These are phyloP conservation scores for Dactylellina parvicollis DNA, from an alignment of 2,329 filamentous ascomycete genomes.

Conservation along the genomic window DNA sequence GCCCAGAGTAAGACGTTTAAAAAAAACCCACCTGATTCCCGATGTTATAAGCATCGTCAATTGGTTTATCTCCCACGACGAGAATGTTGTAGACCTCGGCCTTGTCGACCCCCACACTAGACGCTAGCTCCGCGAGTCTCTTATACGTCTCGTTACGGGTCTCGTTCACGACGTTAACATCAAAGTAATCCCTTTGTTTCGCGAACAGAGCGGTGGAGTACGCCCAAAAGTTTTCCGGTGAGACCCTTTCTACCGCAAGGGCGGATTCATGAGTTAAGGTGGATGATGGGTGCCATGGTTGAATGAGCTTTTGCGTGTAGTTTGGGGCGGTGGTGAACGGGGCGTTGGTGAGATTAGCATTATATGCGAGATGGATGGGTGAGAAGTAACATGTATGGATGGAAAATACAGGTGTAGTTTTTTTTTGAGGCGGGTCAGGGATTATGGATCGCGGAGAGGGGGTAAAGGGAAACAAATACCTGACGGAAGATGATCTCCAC, in stretches of 20 bases:
- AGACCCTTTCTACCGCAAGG: constrained; percentile 77
- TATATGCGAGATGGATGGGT: constrained; percentile 29
- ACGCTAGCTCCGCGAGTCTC: constrained; percentile 78
- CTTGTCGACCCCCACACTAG: constrained; percentile 75
- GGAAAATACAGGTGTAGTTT: constrained; percentile 6
- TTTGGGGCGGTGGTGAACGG: constrained; percentile 11
- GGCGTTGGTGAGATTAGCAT: constrained; percentile 26
- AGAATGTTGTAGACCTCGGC: constrained; percentile 75
- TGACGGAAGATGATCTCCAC: constrained; percentile 54
- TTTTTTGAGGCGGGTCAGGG: constrained; percentile 31
- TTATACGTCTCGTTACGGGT: constrained; percentile 83
- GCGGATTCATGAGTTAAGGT: constrained; percentile 77
- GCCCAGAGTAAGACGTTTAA: neutral
- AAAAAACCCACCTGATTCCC: constrained; percentile 70
- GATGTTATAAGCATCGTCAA: constrained; percentile 73
- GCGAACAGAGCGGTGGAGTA: constrained; percentile 70
- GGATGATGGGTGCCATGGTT: constrained; percentile 53
- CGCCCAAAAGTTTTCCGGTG: constrained; percentile 78
- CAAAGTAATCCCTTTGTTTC: constrained; percentile 81
- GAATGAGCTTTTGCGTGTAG: constrained; percentile 42
- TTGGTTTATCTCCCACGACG: constrained; percentile 74
- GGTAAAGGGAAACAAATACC: constrained; percentile 22
- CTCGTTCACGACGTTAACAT: constrained; percentile 84
- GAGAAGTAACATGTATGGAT: constrained; percentile 39
- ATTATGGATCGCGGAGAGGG: constrained; percentile 7